Conservation (phyloP, 345 rosid species). For the Citrus cavaleriei region DNA sequence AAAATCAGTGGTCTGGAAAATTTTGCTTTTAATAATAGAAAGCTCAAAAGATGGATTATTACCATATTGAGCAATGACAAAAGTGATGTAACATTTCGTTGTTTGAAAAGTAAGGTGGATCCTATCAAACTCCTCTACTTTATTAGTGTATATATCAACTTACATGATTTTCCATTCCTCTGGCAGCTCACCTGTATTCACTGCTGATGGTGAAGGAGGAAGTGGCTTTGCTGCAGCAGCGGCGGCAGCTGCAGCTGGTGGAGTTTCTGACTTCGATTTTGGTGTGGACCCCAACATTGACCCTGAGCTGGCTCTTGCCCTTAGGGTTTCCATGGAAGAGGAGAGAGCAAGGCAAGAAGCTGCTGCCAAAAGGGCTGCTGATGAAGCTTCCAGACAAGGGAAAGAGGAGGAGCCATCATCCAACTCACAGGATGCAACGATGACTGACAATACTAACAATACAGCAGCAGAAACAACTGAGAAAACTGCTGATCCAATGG, state of each 20-base stretch:
- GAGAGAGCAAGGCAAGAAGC: slow-evolving; percentile 94
- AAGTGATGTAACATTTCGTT: not conserved
- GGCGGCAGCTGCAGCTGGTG: slow-evolving; percentile 65
- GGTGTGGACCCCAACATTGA: slow-evolving; percentile 79
- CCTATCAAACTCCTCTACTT: not conserved
- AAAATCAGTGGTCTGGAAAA: not conserved
- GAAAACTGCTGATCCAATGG: slow-evolving; percentile 51
- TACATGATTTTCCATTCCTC: not conserved
- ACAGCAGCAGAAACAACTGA: slow-evolving; percentile 31
- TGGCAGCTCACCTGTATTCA: slow-evolving; percentile 69
- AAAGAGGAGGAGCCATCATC: slow-evolving; percentile 51
- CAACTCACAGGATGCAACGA: slow-evolving; percentile 41
- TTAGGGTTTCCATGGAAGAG: slow-evolving; percentile 83
- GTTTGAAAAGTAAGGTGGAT: not conserved
- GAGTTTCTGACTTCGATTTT: slow-evolving; percentile 57
- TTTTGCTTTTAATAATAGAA: not conserved
- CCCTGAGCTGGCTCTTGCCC: slow-evolving; percentile 82
- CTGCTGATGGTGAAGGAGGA: slow-evolving; percentile 71
- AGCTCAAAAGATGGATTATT: not conserved
- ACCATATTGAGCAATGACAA: not conserved
- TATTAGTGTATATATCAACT: not conserved
- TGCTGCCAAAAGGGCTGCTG: slow-evolving; percentile 71
- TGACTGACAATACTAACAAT: slow-evolving; percentile 19
- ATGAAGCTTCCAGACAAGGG: slow-evolving; percentile 50
- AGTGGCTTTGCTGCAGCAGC: slow-evolving; percentile 66